Evolutionary conservation across 257 asterid genomes (phyloP).

Genomic region (Ajuga chamaepitys): DNA sequence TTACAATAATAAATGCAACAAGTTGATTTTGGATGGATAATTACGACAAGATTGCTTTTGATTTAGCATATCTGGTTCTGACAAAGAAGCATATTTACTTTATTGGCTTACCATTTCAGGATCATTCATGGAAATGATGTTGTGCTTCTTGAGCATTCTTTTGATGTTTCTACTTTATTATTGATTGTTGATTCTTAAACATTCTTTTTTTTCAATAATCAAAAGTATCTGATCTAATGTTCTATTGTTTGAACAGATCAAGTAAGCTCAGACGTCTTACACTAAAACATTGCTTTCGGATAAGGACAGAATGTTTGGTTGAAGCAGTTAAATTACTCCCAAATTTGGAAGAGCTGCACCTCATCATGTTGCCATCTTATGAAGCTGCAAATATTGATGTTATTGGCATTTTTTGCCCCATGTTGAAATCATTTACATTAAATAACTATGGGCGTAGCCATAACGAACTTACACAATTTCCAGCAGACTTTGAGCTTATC

Average conservation of each 20-base stretch:
- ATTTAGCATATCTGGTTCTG: no score
- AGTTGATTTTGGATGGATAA: no score
- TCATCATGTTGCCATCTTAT: neutral
- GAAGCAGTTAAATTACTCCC: slow-evolving; percentile 29
- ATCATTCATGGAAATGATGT: no score
- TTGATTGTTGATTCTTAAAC: no score
- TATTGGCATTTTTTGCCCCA: slow-evolving; percentile 33
- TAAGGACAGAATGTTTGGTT: slow-evolving; percentile 18
- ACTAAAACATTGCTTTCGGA: slow-evolving; percentile 6
- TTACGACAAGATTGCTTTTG: no score
- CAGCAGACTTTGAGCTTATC: no score
- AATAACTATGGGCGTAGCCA: neutral
- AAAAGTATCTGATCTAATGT: neutral
- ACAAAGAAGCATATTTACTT: no score
- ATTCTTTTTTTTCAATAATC: neutral
- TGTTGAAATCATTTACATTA: slow-evolving; percentile 17
- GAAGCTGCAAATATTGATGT: slow-evolving; percentile 6
- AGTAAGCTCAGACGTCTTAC: slow-evolving; percentile 29
- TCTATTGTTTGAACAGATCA: slow-evolving; percentile 24
- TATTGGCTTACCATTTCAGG: no score
- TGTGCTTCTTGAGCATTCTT: no score
- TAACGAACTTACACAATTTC: no score
- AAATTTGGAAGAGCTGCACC: slow-evolving; percentile 44
- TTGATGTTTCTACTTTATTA: no score
- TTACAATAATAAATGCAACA: no score